These are phyloP conservation scores for Bruguiera sexangula DNA, from an alignment of 345 rosid species.

Conservation along the genomic window DNA sequence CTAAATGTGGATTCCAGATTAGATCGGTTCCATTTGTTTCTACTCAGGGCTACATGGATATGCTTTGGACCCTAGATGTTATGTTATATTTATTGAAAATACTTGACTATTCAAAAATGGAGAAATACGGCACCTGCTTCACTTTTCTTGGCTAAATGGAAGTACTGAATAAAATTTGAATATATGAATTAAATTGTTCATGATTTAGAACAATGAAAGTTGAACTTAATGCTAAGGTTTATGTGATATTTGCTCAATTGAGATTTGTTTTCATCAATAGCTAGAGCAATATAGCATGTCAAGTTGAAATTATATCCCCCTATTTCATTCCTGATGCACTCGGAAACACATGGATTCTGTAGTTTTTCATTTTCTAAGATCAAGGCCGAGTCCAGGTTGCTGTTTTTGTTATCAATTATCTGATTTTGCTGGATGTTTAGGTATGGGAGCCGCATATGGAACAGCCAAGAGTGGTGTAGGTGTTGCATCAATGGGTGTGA, in stretches of 20 bases:
- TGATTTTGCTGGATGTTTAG: conserved; percentile 26
- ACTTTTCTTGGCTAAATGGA: not conserved
- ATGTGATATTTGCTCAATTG: not conserved
- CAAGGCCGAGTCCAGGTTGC: too few relatives aligned
- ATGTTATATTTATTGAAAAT: too few relatives aligned
- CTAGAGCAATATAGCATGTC: too few relatives aligned
- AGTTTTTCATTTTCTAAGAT: not conserved
- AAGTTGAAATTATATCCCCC: too few relatives aligned
- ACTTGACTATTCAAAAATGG: too few relatives aligned
- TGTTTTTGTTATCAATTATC: too few relatives aligned
- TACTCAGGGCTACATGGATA: not conserved
- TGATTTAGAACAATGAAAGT: not conserved
- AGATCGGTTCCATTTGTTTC: not conserved
- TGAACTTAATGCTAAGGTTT: not conserved
- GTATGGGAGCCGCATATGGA: conserved; percentile 98
- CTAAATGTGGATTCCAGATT: not conserved
- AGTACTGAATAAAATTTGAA: not conserved
- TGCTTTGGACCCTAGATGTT: not conserved
- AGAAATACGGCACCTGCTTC: not conserved
- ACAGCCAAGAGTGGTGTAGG: conserved; percentile 97
- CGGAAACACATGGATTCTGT: not conserved
- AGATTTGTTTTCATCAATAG: too few relatives aligned
- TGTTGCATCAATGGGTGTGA: conserved; percentile 93
- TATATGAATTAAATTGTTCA: not conserved
- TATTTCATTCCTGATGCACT: too few relatives aligned